Base-by-base conservation (phyloP, 345 rosid species). In the Anastatica hierochuntica region DNA sequence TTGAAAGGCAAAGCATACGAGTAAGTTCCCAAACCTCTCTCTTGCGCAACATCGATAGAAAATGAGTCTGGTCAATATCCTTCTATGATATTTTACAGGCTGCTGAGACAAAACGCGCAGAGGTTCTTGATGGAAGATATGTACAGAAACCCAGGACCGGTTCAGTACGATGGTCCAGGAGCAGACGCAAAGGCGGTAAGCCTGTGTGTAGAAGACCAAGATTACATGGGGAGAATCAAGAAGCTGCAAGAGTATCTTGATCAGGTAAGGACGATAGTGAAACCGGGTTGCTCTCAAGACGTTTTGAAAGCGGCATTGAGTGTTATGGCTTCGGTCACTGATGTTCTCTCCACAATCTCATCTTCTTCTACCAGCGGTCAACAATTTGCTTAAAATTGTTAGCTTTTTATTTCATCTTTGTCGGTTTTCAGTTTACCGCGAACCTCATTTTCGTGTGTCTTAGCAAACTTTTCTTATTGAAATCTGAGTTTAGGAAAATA, bases 221-320 rank as follows among this genome's bases (percentile, higher is more conserved):
- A 92, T 73, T 92, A 92, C 81, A 88, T 88, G 95, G 98, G 98
- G 21, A 78, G 95, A 59, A 88, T 88, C 62, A 88, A 88, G 81
- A 67, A 81, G 69, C 77, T 92, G 49, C 95, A 88, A 63, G 90
- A 74, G 74, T 81, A 88, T 64, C 88, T 92, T 2, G 95, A 85
- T 61, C 77, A 85, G 95, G 97, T 88, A 36, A 81, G 90, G 51
- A 77, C 86, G 15, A 77, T 92, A 1, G 96, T 92, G 70, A 88
- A 83, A 43, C 98, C 98, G 17, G 96, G 98, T 14, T 92, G 96
- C 62, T 81, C 98, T 10, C 98, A 78, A 65, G 97, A 92, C 18
- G 88, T 92, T 41, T 76, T 92, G 76, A 92, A 92, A 75, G 97
- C 97, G 15, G 98, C 97, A 24, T 56, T 92, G 79, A 88, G 97